A percentile compares a stretch with the other conserved stretches of the same genome.
Evolutionary conservation across 2,329 filamentous ascomycete genomes (phyloP).

Genomic region (Penicillium oxalicum): DNA sequence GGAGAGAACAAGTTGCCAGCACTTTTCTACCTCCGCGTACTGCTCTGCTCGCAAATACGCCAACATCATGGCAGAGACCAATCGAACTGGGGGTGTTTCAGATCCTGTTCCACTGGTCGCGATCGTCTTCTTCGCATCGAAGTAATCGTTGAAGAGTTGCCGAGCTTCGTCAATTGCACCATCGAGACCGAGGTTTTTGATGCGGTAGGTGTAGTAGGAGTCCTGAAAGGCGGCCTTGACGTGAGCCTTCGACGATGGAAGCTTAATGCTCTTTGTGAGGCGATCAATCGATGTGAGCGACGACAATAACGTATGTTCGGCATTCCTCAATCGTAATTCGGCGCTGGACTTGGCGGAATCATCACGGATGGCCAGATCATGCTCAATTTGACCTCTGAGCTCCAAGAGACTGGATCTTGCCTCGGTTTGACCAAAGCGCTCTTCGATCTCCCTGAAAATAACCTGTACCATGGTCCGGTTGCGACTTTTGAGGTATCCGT

Average conservation of each 20-base stretch:
- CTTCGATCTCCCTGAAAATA: conserved; percentile 42
- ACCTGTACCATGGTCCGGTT: conserved; percentile 45
- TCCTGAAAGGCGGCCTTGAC: conserved; percentile 42
- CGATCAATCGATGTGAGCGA: conserved; percentile 30
- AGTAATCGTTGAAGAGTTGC: conserved; percentile 53
- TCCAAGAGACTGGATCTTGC: conserved; percentile 33
- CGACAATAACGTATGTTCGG: conserved; percentile 34
- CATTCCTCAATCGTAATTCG: conserved; percentile 24
- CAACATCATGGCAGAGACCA: conserved; percentile 64
- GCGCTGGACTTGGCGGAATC: conserved; percentile 7
- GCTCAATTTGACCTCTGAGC: conserved; percentile 30
- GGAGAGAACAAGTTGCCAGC: conserved; percentile 59
- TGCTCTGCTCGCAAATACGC: conserved; percentile 54
- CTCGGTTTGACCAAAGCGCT: conserved; percentile 30
- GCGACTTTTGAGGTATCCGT: conserved; percentile 47
- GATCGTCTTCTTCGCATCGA: conserved; percentile 9
- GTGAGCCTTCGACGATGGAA: conserved; percentile 42
- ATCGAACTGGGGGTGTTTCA: conserved; percentile 45
- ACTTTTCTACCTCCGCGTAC: conserved; percentile 55
- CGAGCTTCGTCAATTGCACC: conserved; percentile 46
- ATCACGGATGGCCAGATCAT: conserved; percentile 26
- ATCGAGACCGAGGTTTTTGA: conserved; percentile 49
- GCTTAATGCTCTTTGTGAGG: conserved; percentile 32
- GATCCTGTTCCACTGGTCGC: conserved; percentile 9
- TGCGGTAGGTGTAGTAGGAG: conserved; percentile 51